Conservation (phyloP, 805 yeast species). For the Ogataea haglerorum region DNA sequence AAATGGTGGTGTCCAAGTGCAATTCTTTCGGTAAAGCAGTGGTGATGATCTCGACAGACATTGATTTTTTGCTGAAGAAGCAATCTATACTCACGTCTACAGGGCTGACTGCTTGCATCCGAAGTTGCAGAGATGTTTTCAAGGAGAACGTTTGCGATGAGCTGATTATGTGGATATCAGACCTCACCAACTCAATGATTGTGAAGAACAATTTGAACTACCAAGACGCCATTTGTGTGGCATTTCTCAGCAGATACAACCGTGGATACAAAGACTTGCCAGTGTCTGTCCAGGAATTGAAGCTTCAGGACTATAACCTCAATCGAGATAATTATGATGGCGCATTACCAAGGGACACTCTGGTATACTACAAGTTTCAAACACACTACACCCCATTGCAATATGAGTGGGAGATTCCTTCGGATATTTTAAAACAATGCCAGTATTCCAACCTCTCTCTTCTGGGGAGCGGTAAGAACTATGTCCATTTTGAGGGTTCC, state of each 20-base stretch:
- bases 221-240: constrained; percentile 51
- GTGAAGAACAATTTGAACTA: constrained; percentile 45
- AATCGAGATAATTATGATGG: constrained; percentile 32
- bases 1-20: constrained; percentile 65
- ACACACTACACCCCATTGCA: constrained; percentile 28
- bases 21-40: constrained; percentile 66
- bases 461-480: constrained; percentile 2
- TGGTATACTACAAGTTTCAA: constrained; percentile 19
- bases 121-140: constrained; percentile 65
- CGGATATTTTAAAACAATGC: constrained; percentile 42
- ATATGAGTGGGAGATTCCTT: constrained; percentile 45
- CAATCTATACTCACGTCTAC: constrained; percentile 58
- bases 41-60: constrained; percentile 55
- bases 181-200: constrained; percentile 52
- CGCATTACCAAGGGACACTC: constrained; percentile 20
- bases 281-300: constrained; percentile 9
- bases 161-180: constrained; percentile 62
- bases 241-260: constrained; percentile 61
- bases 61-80: constrained; percentile 47
- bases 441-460: constrained; percentile 37
- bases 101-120: constrained; percentile 63
- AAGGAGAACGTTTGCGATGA: constrained; percentile 80
- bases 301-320: constrained; percentile 31
- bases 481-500: constrained; percentile 37
- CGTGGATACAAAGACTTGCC: constrained; percentile 39